Base-by-base conservation (phyloP, 305 asterid genomes). In the Fraxinus floribunda region DNA sequence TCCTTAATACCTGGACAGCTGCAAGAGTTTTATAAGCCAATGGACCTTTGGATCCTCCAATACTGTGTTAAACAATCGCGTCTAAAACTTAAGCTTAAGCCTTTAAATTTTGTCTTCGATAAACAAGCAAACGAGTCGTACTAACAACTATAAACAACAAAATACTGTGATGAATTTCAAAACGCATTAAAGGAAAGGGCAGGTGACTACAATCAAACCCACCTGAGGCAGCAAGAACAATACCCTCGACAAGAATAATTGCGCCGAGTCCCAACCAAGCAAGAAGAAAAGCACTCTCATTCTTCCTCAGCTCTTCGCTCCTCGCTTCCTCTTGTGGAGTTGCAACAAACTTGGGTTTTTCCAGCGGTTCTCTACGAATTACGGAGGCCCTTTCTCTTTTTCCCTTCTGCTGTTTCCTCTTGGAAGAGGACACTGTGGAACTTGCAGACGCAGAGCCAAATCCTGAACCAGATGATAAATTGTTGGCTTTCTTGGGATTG, bases 231-330 rank as follows among this genome's bases (percentile, higher is more conserved):
- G 99, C 89, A 86, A 95, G 97, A 84, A 89, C 88, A 78, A 94
- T 83, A 26, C 98, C 98, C 89, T 94, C 83, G 15, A 90, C 57
- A 66, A 95, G 90, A 81, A 95, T 93, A 77, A 93, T 82, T 9
- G 85, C 92, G 60, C 97, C 99, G 74, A 95, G 94, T 15, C 96
- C 99, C 66, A 92, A 84, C 99, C 99, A 95, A 90, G 97, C 90
- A 70, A 95, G 94, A 86, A 94, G 85, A 88, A 95, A 95, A 57
- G 98, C 97, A 72, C 88, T 90, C 91, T 94, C 99, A 66, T 85
- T 92, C 90, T 91, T 89, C 60, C 84, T 80, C 86, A 79, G 83
- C 80, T 93, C 97, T 84, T 91, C 89, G 4, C 85, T 83, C 62
- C 78, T 86, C 76, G 86, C 91, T 80, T 87, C 92, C 66, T 86